Base-by-base conservation (phyloP, 371 early-diverging fungal species). In the Mortierella polycephala region DNA sequence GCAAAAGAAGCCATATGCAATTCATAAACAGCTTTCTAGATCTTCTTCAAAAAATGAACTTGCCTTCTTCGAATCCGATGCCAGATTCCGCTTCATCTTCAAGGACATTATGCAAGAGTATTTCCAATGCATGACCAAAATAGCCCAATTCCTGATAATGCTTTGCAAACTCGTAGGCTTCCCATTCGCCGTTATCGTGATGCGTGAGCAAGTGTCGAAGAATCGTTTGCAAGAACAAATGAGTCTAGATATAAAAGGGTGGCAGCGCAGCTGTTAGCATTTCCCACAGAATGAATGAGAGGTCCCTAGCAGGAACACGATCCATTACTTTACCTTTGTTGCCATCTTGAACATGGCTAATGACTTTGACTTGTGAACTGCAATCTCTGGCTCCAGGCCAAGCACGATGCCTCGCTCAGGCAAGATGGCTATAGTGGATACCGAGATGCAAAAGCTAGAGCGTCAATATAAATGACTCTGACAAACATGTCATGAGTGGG, bases 71-170 rank as follows among this genome's bases (percentile, higher is more conserved):
- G 46, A 69, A 74, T 7, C 75, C 75, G 20, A 74, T 74, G 14
- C 69, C 69, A 8, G 72, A 72, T 37, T 86, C 87, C 5, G 92
- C 90, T 72, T 95, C 95, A 47, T 91, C 91, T 71, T 95, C 96
- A 40, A 95, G 73, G 5, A 93, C 92, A 12, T 89, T 88, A 72
- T 97, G 95, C 39, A 96, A 75, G 37, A 97, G 75, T 14, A 97
- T 88, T 69, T 96, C 97, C 7, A 97, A 72, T 12, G 93, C 89
- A 82, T 95, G 96, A 30, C 89, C 85, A 81, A 94, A 96, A 75
- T 96, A 97, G 10, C 89, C 87, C 37, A 92, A 82, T 16, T 87
- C 81, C 56, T 88, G 86, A 69, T 90, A 96, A 40, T 87, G 79
- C 42, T 79, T 80, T 18, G 90, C 92, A 86, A 95, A 93, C 7